Evolutionary conservation across 176 grass and related monocot genomes (phyloP).

Genomic region (Cenchrus purpureus): DNA sequence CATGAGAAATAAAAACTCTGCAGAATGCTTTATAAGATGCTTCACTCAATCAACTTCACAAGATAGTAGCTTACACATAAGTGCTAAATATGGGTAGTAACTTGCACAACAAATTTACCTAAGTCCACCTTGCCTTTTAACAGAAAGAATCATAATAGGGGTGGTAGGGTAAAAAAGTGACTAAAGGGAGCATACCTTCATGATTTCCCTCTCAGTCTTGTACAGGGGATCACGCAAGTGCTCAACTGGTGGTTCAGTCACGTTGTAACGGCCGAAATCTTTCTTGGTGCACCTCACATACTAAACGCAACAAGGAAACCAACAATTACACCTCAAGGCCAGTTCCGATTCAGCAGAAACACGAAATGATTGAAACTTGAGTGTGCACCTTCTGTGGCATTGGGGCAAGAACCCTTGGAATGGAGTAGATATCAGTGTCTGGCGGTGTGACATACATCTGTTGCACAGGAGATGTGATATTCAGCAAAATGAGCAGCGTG

Average conservation of each 20-base stretch:
- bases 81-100: not conserved
- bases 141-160: not conserved
- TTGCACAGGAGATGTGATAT: slow-evolving; percentile 43
- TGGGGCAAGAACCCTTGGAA: slow-evolving; percentile 78
- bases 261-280: slow-evolving; percentile 67
- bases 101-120: slow-evolving; percentile 7
- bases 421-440: slow-evolving; percentile 85
- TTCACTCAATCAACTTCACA: not conserved
- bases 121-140: not conserved
- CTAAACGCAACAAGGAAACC: slow-evolving; percentile 47
- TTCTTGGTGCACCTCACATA: slow-evolving; percentile 71
- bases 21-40: not conserved
- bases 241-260: slow-evolving; percentile 82
- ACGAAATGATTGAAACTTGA: not conserved
- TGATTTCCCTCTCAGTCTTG: slow-evolving; percentile 74
- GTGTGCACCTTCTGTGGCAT: slow-evolving; percentile 75
- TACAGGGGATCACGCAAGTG: slow-evolving; percentile 67
- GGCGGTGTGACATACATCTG: slow-evolving; percentile 93
- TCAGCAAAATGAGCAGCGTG: slow-evolving; percentile 10
- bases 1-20: not conserved
- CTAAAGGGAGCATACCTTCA: slow-evolving; percentile 66
- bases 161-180: not conserved
- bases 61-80: not conserved
- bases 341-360: slow-evolving; percentile 1
- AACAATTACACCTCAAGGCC: slow-evolving; percentile 4